These are phyloP conservation scores for Rubia occidens DNA, from an alignment of 305 asterid species.

Conservation along the genomic window DNA sequence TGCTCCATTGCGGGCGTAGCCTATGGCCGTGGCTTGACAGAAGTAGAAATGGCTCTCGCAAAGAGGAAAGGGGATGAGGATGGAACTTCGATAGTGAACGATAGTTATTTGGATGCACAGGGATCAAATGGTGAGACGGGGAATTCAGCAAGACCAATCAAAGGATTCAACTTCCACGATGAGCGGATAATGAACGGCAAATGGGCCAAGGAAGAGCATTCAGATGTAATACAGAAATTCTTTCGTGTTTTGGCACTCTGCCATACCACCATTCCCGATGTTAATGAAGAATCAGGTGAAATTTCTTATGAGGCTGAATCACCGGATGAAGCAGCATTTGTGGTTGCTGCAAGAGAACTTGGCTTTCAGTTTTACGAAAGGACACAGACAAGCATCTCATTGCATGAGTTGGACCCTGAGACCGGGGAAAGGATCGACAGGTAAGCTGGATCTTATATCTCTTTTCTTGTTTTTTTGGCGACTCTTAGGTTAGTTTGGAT, in stretches of 20 bases:
- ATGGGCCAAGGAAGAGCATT: conserved; percentile 62
- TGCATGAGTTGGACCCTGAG: conserved; percentile 63
- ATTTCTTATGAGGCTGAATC: conserved; percentile 91
- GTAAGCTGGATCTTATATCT: conserved; percentile 27
- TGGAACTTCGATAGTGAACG: conserved; percentile 25
- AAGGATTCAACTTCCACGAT: conserved; percentile 84
- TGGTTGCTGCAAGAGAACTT: conserved; percentile 85
- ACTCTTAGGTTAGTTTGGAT: background rate
- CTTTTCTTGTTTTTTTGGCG: background rate
- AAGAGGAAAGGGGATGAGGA: conserved; percentile 45
- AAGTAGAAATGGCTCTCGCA: conserved; percentile 75
- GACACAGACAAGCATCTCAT: conserved; percentile 65
- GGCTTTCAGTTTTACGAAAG: conserved; percentile 84
- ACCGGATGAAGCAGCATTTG: conserved; percentile 97
- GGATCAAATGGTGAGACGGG: conserved; percentile 18
- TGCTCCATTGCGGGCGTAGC: conserved; percentile 79
- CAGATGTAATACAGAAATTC: conserved; percentile 62
- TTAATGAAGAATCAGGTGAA: conserved; percentile 46
- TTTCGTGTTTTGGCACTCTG: conserved; percentile 79
- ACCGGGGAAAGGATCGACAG: conserved; percentile 55
- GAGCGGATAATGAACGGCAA: conserved; percentile 74
- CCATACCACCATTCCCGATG: conserved; percentile 93
- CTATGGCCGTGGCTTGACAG: conserved; percentile 90
- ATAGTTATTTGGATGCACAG: conserved; percentile 20
- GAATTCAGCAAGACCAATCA: conserved; percentile 36